Evolutionary conservation across 1,139 yeast genomes (phyloP), one percentile per base, ranked within the genome.

Genomic region (Kodamaea alishanica): DNA sequence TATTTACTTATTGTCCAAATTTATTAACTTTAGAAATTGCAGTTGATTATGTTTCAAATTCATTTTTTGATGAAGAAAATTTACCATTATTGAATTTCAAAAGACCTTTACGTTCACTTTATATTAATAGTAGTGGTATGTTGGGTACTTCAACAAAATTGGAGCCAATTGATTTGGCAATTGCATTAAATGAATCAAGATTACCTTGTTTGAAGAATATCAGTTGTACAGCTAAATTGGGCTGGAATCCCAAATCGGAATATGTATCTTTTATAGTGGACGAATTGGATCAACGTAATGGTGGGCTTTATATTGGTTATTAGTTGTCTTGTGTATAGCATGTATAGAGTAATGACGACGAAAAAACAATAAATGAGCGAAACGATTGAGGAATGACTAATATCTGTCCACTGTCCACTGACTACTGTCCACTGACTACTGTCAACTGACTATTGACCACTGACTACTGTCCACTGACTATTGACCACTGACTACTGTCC

Each of bases 91-190:
- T 70, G 15, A 56, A 50, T 4, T 49, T 52, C 28, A 57, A 64
- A 7, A 73, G 87, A 36, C 94, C 95, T 0, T 64, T 92, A 45
- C 70, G 68, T 42, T 73, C 79, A 2, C 60, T 92, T 32, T 77
- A 79, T 52, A 73, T 92, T 33, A 94, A 87, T 45, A 83, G 95
- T 37, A 83, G 95, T 48, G 97, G 97, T 1, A 79, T 85, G 65
- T 68, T 90, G 46, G 97, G 97, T 1, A 87, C 92, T 36, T 75
- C 88, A 6, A 77, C 82, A 22, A 86, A 87, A 54, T 65, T 92
- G 25, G 88, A 86, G 50, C 96, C 97, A 0, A 84, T 87, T 48
- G 97, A 90, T 58, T 67, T 92, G 45, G 86, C 95, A 0, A 73
- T 89, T 37, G 97, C 97, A 0, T 63, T 90, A 12, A 73, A 79